A percentile compares a stretch with the other conserved stretches of the same genome.
phyloP scores from a whole-genome alignment of 306 rosid genomes.

The Trifolium fragiferum region DNA sequence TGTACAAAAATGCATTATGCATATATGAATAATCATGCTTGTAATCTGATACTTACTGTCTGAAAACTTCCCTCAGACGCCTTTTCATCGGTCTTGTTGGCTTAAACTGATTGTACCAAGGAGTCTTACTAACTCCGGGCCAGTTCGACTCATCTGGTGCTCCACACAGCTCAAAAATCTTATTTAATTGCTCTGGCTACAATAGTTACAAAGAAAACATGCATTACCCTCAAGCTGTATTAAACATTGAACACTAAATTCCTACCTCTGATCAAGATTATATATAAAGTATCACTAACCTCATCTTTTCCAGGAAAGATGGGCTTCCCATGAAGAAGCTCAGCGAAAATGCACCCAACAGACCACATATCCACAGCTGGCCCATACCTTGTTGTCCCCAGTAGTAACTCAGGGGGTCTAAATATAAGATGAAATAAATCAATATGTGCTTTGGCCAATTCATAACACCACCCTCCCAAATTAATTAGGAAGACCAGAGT shows the following conservation, averaged over 20 bases:
- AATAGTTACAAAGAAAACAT: conserved; percentile 36
- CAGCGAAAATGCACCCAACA: conserved; percentile 82
- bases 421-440: conserved; percentile 41
- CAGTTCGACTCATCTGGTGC: conserved; percentile 77
- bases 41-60: conserved; percentile 54
- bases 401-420: conserved; percentile 80
- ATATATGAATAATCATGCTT: conserved; percentile 13
- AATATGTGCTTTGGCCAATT: not conserved
- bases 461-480: not conserved
- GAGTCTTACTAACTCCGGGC: conserved; percentile 66
- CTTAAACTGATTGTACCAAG: conserved; percentile 74
- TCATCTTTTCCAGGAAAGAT: conserved; percentile 78
- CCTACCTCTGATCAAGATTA: not conserved
- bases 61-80: conserved; percentile 64
- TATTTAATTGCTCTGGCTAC: conserved; percentile 73
- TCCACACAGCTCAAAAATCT: conserved; percentile 78
- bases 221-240: conserved; percentile 10
- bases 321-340: conserved; percentile 74
- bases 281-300: conserved; percentile 44
- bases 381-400: conserved; percentile 76
- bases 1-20: not conserved
- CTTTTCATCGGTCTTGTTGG: conserved; percentile 70
- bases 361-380: conserved; percentile 90
- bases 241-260: not conserved
- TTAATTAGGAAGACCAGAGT: conserved; percentile 8